Conservation (phyloP, 805 yeast genomes). For the Zygosaccharomyces rouxii region DNA sequence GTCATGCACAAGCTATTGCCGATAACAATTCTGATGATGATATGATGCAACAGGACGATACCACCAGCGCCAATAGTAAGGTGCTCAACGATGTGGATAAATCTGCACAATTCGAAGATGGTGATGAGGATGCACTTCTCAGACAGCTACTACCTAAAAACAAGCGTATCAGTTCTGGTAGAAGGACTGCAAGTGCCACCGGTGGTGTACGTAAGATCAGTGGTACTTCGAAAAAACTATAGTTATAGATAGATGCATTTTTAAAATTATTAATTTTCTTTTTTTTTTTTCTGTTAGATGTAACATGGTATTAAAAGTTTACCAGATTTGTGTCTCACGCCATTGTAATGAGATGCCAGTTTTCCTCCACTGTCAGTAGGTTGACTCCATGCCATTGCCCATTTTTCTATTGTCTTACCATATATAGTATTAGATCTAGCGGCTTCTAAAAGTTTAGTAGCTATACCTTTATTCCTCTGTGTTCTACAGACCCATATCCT, state of each 20-base stretch:
- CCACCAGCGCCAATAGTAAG: conserved; percentile 24
- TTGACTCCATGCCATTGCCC: conserved; percentile 64
- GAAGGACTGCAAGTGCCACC: conserved; percentile 31
- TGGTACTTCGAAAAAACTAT: conserved; percentile 29
- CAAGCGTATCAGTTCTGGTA: conserved; percentile 31
- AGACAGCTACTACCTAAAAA: conserved; percentile 32
- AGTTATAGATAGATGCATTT: conserved; percentile 4
- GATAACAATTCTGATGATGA: conserved; percentile 28
- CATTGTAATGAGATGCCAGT: conserved; percentile 53
- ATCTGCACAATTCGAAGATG: conserved; percentile 12
- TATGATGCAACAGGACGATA: conserved; percentile 27
- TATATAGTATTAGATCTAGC: conserved; percentile 45
- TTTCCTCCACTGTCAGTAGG: conserved; percentile 63
- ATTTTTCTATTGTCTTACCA: conserved; percentile 43
- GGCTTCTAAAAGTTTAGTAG: conserved; percentile 40
- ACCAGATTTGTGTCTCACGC: conserved; percentile 44
- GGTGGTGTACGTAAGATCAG: conserved; percentile 35
- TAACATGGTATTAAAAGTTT: conserved; percentile 33
- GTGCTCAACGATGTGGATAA: conserved; percentile 6
- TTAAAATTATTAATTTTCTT: neutral
- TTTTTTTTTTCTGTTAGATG: conserved; percentile 11
- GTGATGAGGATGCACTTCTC: conserved; percentile 22
- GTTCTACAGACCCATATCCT: conserved; percentile 44
- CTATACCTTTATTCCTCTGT: conserved; percentile 50
- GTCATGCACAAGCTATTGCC: conserved; percentile 11